Percentiles rank a stretch among this genome's conserved stretches.
phyloP scores from a whole-genome alignment of 2,329 filamentous ascomycete species.

The Sclerotinia trifoliorum region DNA sequence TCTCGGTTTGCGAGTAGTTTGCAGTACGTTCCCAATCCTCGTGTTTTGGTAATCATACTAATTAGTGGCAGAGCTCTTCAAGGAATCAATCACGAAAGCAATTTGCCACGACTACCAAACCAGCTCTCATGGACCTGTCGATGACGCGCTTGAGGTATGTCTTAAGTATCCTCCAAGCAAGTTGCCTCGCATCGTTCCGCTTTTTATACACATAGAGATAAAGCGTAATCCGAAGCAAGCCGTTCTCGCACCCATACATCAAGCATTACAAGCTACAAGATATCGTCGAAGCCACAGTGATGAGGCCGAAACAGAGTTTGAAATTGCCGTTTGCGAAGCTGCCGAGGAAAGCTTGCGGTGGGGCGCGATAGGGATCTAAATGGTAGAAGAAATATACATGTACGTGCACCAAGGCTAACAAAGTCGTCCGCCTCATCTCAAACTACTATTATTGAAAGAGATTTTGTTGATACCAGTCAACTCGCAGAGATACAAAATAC shows the following conservation, averaged over 20 bases:
- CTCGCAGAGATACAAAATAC: background rate
- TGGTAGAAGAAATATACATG: background rate
- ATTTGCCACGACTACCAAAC: background rate
- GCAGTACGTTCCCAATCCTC: background rate
- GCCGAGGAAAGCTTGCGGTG: background rate
- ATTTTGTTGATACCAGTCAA: too few relatives aligned
- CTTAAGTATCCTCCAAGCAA: background rate
- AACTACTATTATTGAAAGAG: too few relatives aligned
- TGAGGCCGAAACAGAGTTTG: background rate
- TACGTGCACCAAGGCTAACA: background rate
- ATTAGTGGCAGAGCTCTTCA: background rate
- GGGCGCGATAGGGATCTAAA: background rate
- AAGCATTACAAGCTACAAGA: background rate
- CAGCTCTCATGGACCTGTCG: background rate
- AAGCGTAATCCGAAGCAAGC: background rate
- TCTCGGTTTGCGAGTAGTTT: background rate
- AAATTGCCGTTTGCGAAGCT: slow-evolving; percentile 7
- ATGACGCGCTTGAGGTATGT: slow-evolving; percentile 1
- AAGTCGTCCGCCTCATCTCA: too few relatives aligned
- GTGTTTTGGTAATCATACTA: background rate
- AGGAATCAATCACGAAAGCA: background rate
- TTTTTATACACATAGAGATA: slow-evolving; percentile 2
- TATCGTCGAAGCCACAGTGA: background rate
- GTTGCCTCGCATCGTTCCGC: background rate
- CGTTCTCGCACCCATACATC: background rate